phyloP scores from a whole-genome alignment of 2,329 filamentous ascomycete genomes.

The Fusarium clavum region DNA sequence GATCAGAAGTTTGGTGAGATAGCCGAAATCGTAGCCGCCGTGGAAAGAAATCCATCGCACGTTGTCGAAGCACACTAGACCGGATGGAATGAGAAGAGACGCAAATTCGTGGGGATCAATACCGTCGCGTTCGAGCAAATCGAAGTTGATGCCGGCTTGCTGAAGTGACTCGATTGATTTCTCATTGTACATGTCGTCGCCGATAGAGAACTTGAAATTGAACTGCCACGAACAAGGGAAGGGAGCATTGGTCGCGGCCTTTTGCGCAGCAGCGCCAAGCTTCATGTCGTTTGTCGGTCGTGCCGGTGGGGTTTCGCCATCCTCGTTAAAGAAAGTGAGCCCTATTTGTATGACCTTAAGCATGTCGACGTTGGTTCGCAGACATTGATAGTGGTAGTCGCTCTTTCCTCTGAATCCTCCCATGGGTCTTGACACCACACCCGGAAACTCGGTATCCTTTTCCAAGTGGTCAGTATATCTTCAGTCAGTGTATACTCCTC shows the following conservation, averaged over 20 bases:
- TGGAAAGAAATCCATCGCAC: constrained; percentile 98
- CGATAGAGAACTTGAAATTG: constrained; percentile 96
- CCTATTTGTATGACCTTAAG: constrained; percentile 98
- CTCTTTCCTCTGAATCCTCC: constrained; percentile 94
- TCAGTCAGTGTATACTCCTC: constrained; percentile 1
- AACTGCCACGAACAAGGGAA: constrained; percentile 97
- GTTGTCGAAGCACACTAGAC: constrained; percentile 86
- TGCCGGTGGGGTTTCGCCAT: constrained; percentile 86
- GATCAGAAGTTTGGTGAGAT: constrained; percentile 92
- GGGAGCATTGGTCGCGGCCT: constrained; percentile 58
- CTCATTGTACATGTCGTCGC: constrained; percentile 97
- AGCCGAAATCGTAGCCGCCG: constrained; percentile 97
- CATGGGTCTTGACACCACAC: constrained; percentile 94
- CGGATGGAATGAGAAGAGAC: constrained; percentile 88
- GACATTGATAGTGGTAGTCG: constrained; percentile 98
- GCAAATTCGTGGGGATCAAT: constrained; percentile 93
- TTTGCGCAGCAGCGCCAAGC: constrained; percentile 52
- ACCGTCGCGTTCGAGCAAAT: constrained; percentile 83
- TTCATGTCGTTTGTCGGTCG: constrained; percentile 64
- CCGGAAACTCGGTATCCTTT: constrained; percentile 98
- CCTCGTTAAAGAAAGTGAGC: constrained; percentile 90
- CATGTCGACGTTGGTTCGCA: constrained; percentile 96
- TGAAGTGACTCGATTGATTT: constrained; percentile 92
- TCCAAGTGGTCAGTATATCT: constrained; percentile 31
- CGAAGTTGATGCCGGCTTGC: constrained; percentile 93